Evolutionary conservation across 371 early-diverging fungal genomes (phyloP), one percentile per base, ranked within the genome.

Genomic region (Phascolomyces articulosus): DNA sequence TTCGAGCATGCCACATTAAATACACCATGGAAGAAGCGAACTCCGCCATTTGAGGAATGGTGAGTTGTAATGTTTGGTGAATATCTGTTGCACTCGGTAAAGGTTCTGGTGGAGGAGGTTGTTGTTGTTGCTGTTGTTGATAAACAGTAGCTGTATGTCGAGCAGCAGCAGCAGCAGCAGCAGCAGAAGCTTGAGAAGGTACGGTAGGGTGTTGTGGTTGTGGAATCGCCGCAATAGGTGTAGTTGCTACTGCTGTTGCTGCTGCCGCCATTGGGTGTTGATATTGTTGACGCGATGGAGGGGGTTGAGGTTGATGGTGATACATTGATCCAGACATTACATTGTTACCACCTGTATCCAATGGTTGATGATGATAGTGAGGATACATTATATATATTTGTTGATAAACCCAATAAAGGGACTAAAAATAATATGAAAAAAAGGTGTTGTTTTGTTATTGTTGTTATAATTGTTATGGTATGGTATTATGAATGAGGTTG

Each of bases 1-100:
- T 74, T 54, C 86, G 71, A 9, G 84, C 83, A 69, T 86, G 86
- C 88, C 88, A 88, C 72, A 88, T 84, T 64, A 85, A 74, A 78
- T 83, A 85, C 2, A 86, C 84, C 84, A 88, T 86, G 31, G 83
- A 83, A 23, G 88, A 85, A n/a, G 85, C 85, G 65, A 88, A 88
- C 60, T 88, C 86, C 20, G 86, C 86, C 21, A 87, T 70, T 67
- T 87, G 82, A 15, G 79, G 66, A 27, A 77, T 72, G n/a, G 71
- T 64, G 21, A 80, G 65, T 23, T 66, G 69, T 4, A 68, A 58
- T 24, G 72, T 72, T 18, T 69, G 70, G 48, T 71, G 70, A 4
- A 72, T 47, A 55, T 78, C 75, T 26, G 72, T 72, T 48, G 76
- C 71, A 65, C 70, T 75, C 20, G 79, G 79, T 38, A 67, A 48